A percentile compares a stretch with the other conserved stretches of the same genome.
Conservation (phyloP, 331 rosid species). For the Malus hybrid region DNA sequence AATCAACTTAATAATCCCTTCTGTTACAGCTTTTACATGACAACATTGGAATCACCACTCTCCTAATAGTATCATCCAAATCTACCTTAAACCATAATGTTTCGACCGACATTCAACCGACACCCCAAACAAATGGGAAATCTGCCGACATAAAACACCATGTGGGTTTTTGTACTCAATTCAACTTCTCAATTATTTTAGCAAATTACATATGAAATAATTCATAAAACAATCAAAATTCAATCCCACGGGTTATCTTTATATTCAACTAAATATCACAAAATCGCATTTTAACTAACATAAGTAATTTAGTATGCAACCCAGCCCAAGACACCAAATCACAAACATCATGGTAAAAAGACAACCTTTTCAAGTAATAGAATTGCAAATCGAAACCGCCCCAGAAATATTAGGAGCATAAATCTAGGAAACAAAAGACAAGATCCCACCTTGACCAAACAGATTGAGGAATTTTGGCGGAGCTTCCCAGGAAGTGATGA, state of each 20-base stretch:
- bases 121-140: not conserved
- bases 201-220: not conserved
- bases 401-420: not conserved
- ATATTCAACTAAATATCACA: not conserved
- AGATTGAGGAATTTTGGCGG: not conserved
- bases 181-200: not conserved
- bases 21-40: not conserved
- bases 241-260: not conserved
- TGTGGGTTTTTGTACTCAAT: not conserved
- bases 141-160: not conserved
- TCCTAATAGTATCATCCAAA: not conserved
- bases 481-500: not conserved
- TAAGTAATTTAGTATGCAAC: not conserved
- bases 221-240: not conserved
- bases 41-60: not conserved
- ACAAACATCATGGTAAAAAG: not conserved
- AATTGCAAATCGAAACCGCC: not conserved
- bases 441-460: slow-evolving; percentile 12
- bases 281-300: not conserved
- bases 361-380: not conserved
- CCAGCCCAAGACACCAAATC: not conserved
- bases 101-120: not conserved
- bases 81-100: not conserved
- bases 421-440: not conserved
- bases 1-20: not conserved